These are phyloP conservation scores for Crucihimalaya himalaica DNA, from an alignment of 345 rosid species.

Conservation along the genomic window DNA sequence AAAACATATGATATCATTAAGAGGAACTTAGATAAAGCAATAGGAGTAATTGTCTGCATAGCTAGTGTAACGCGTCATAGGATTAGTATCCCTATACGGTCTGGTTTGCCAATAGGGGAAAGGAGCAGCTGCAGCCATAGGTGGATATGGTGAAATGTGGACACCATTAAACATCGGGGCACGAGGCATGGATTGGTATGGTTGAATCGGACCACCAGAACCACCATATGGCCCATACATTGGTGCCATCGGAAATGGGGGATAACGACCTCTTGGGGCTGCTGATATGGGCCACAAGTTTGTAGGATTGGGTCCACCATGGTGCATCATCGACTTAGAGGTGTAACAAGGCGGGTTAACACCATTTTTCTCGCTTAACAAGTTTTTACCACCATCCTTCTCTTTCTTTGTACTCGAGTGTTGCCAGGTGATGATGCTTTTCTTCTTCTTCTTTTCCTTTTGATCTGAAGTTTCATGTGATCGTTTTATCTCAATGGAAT, in stretches of 20 bases:
- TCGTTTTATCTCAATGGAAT: conserved; percentile 6
- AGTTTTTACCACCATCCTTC: not conserved
- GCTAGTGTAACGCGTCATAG: conserved; percentile 28
- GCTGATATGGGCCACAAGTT: conserved; percentile 9
- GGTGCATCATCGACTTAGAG: conserved; percentile 13
- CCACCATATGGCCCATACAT: conserved; percentile 18
- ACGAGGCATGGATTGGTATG: conserved; percentile 12
- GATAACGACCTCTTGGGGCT: conserved; percentile 10
- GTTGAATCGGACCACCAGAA: conserved; percentile 10
- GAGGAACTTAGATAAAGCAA: conserved; percentile 10
- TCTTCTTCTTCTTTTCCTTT: conserved; percentile 15
- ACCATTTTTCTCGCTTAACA: not conserved
- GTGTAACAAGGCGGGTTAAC: not conserved
- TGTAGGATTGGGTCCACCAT: not conserved
- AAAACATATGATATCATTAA: not conserved
- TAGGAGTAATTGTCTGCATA: conserved; percentile 33
- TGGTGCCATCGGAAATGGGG: not conserved
- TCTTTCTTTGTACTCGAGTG: conserved; percentile 33
- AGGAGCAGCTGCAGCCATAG: conserved; percentile 24
- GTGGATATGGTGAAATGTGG: conserved; percentile 32
- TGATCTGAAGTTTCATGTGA: not conserved
- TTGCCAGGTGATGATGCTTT: conserved; percentile 22
- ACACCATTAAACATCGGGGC: not conserved
- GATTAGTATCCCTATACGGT: conserved; percentile 26
- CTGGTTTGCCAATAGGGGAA: conserved; percentile 20